A percentile compares a stretch with the other conserved stretches of the same genome.
Conservation (phyloP, 768 basidiomycete species). For the Macrolepiota albuminosa region DNA sequence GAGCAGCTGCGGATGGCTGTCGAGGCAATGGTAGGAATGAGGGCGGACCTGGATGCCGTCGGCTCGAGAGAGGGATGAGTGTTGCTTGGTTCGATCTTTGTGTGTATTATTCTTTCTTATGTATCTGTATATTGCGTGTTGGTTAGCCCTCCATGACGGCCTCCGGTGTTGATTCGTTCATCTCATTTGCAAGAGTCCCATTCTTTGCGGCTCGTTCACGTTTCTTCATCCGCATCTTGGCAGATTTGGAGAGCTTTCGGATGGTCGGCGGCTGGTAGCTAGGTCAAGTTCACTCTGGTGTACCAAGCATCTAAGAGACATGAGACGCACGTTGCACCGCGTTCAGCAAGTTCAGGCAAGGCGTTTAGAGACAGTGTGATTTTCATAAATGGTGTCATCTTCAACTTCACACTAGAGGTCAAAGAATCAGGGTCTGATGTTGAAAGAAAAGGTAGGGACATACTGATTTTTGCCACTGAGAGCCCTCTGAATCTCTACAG, state of each 20-base stretch:
- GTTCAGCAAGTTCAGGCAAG: conserved; percentile 31
- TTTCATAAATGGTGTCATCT: conserved; percentile 64
- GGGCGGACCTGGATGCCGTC: background rate
- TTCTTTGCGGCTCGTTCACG: conserved; percentile 19
- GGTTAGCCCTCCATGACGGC: background rate
- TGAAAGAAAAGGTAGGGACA: conserved; percentile 19
- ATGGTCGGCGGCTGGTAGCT: conserved; percentile 55
- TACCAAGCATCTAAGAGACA: background rate
- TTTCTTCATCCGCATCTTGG: conserved; percentile 51
- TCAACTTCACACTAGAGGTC: conserved; percentile 43
- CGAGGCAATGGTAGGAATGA: background rate
- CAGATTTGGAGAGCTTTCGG: conserved; percentile 54
- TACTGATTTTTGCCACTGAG: conserved; percentile 60
- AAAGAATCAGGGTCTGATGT: background rate
- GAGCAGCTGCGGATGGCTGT: conserved; percentile 20
- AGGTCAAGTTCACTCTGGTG: background rate
- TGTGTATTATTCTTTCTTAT: background rate
- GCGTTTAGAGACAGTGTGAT: conserved; percentile 53
- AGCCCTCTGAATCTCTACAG: conserved; percentile 33
- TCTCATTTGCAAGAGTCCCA: background rate
- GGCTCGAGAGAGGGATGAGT: background rate
- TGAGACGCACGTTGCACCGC: conserved; percentile 45
- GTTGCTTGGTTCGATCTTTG: background rate
- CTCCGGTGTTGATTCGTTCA: background rate
- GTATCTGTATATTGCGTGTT: background rate